Evolutionary conservation across 2,329 filamentous ascomycete genomes (phyloP).

Genomic region (Thelonectria olida): DNA sequence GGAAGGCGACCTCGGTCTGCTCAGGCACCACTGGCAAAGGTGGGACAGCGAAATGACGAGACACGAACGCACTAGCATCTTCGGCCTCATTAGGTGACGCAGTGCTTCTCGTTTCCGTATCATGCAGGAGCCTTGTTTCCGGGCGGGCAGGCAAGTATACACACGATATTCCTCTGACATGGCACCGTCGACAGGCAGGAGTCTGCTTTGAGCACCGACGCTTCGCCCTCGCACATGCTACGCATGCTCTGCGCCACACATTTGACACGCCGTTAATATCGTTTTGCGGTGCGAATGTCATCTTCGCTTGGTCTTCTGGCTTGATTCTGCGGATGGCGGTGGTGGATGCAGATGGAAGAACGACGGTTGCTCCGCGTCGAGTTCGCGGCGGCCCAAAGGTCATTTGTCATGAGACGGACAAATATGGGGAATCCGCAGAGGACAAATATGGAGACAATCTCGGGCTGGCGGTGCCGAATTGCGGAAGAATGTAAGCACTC

Average conservation of each 20-base stretch:
- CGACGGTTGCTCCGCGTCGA: too few species aligned
- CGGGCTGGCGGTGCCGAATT: too few species aligned
- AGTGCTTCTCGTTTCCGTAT: not conserved
- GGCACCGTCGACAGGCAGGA: constrained; percentile 45
- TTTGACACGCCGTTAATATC: not conserved
- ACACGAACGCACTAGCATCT: not conserved
- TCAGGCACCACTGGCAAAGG: too few species aligned
- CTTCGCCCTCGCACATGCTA: constrained; percentile 48
- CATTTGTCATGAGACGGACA: not conserved
- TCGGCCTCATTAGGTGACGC: too few species aligned
- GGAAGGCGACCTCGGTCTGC: not conserved
- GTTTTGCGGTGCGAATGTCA: not conserved
- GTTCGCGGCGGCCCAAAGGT: too few species aligned
- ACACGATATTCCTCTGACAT: constrained; percentile 37
- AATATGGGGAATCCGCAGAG: not conserved
- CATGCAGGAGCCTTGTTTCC: not conserved
- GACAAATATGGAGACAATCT: not conserved
- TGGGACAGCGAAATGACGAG: not conserved
- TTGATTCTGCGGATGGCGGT: too few species aligned
- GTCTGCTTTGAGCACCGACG: constrained; percentile 48
- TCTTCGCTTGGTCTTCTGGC: not conserved
- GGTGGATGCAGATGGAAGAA: not conserved
- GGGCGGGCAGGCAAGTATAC: constrained; percentile 27
- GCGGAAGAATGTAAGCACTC: too few species aligned
- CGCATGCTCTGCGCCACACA: constrained; percentile 45